These are phyloP conservation scores for Cladophialophora exuberans DNA, from an alignment of 2,329 filamentous ascomycete genomes.

Conservation along the genomic window DNA sequence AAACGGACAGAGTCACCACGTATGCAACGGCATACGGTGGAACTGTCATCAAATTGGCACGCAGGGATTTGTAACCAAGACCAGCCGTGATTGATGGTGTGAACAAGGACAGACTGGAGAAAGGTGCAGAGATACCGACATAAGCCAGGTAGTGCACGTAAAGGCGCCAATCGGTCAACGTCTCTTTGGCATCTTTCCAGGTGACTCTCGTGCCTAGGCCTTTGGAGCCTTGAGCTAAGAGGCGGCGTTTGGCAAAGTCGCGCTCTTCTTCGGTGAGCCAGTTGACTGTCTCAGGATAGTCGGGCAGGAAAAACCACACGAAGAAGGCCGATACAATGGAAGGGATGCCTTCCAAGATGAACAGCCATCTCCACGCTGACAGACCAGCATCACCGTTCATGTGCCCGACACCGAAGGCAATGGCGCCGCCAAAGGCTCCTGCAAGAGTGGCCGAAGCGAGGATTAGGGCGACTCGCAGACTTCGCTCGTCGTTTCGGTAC, in stretches of 20 bases:
- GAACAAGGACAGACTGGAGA: no score
- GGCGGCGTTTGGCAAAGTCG: slow-evolving; percentile 32
- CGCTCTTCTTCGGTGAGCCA: slow-evolving; percentile 52
- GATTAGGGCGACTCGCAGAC: slow-evolving; percentile 60
- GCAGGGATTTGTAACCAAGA: slow-evolving; percentile 55
- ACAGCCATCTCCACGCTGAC: slow-evolving; percentile 52
- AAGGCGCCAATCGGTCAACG: slow-evolving; percentile 33
- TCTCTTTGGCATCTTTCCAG: slow-evolving; percentile 26
- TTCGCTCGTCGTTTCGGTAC: slow-evolving; percentile 59
- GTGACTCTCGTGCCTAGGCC: slow-evolving; percentile 28
- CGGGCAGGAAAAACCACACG: slow-evolving; percentile 52
- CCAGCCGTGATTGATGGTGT: slow-evolving; percentile 62
- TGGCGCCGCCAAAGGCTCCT: slow-evolving; percentile 56
- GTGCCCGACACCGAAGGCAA: slow-evolving; percentile 56
- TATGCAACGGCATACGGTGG: slow-evolving; percentile 66
- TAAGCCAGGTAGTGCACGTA: slow-evolving; percentile 26
- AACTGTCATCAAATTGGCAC: slow-evolving; percentile 67
- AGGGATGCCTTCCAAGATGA: slow-evolving; percentile 48
- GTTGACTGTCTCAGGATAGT: slow-evolving; percentile 51
- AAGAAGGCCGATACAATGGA: slow-evolving; percentile 41
- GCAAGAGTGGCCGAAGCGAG: slow-evolving; percentile 58
- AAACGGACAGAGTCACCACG: slow-evolving; percentile 51
- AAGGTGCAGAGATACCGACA: slow-evolving; percentile 42
- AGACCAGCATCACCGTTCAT: slow-evolving; percentile 40
- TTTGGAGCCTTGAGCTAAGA: slow-evolving; percentile 33